Base-by-base conservation (phyloP, 352 stramenopile genomes). In the Phytophthora niederhauseri region DNA sequence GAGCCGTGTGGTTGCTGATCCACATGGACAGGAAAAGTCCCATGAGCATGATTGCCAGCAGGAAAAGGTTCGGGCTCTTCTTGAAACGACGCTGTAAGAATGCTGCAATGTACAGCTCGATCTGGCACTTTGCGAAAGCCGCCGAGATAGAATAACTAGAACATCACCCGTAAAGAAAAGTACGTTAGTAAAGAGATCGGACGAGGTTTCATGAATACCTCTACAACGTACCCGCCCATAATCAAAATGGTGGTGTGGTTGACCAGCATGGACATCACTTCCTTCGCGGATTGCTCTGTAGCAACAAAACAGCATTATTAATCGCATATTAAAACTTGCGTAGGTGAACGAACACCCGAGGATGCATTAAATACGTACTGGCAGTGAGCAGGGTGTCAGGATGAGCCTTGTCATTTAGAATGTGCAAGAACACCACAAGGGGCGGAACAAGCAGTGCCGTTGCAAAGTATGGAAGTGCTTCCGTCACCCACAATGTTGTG, bases 161-260 rank as follows among this genome's bases (percentile, higher is more conserved):
- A 31, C 34, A n/a, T 7, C 36, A 43, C 36, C 7, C 31, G 14
- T 30, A 1, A 59, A 2, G 17, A 14, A 1, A 59, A 2, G 17
- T n/a, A 17, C 20, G 11, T 76, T 55, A 68, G 41, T 48, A 19
- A 56, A 20, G 2, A 15, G 24, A 28, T 60, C 36, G 14, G 20
- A 9, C 19, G 2, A 31, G 26, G 14, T 0, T 41, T 26, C 0
- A 24, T 7, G 17, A 52, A 41, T 30, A 49, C 14, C 0, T 57
- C 15, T 6, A 60, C 22, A 24, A 61, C 73, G 60, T 81, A 96
- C 66, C 93, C 93, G 67, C 93, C 93, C 87, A 98, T 96, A 70
- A 98, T 97, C 17, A 98, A 71, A 46, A 98, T 92, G 17, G 93
- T 98, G 26, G 92, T 98, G 79, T 97, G 91, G 72, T 98, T 97